Evolutionary conservation across 2,329 filamentous ascomycete species (phyloP).

Genomic region (Aureobasidium sp.): DNA sequence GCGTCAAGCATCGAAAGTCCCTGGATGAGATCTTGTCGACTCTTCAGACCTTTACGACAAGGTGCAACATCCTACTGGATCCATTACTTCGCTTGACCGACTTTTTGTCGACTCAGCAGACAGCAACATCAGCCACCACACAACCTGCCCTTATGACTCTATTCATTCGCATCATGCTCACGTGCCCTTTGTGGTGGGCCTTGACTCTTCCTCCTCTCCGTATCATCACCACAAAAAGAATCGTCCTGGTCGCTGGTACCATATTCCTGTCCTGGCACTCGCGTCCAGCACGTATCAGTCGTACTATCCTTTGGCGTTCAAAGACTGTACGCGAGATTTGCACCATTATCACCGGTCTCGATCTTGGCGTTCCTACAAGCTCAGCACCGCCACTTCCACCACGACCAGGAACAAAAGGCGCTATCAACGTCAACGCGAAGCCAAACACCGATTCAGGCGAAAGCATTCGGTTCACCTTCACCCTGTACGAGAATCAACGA

Average conservation of each 20-base stretch:
- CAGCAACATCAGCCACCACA: slow-evolving; percentile 85
- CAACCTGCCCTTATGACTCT: slow-evolving; percentile 80
- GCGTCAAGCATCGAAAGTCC: slow-evolving; percentile 68
- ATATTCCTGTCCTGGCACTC: slow-evolving; percentile 87
- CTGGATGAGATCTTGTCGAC: slow-evolving; percentile 96
- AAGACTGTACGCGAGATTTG: slow-evolving; percentile 60
- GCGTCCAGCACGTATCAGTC: slow-evolving; percentile 70
- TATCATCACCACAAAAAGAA: slow-evolving; percentile 77
- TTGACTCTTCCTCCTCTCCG: slow-evolving; percentile 74
- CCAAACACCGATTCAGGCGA: slow-evolving; percentile 40
- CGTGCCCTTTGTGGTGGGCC: slow-evolving; percentile 80
- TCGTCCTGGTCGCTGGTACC: slow-evolving; percentile 80
- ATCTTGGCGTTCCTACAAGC: slow-evolving; percentile 48
- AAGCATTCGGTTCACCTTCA: slow-evolving; percentile 92
- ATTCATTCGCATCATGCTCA: slow-evolving; percentile 78
- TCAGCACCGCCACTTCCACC: slow-evolving; percentile 30
- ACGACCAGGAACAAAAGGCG: slow-evolving; percentile 34
- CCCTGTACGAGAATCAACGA: slow-evolving; percentile 91
- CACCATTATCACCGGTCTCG: slow-evolving; percentile 68
- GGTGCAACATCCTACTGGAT: slow-evolving; percentile 87
- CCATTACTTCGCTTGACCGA: slow-evolving; percentile 84
- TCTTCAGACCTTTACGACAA: slow-evolving; percentile 76
- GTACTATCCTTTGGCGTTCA: slow-evolving; percentile 86
- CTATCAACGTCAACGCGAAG: slow-evolving; percentile 33
- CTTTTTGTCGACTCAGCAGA: slow-evolving; percentile 75